Percentiles rank a stretch among this genome's conserved stretches.
Conservation (phyloP, 2,329 filamentous ascomycete genomes). For the Penicillium hordei region DNA sequence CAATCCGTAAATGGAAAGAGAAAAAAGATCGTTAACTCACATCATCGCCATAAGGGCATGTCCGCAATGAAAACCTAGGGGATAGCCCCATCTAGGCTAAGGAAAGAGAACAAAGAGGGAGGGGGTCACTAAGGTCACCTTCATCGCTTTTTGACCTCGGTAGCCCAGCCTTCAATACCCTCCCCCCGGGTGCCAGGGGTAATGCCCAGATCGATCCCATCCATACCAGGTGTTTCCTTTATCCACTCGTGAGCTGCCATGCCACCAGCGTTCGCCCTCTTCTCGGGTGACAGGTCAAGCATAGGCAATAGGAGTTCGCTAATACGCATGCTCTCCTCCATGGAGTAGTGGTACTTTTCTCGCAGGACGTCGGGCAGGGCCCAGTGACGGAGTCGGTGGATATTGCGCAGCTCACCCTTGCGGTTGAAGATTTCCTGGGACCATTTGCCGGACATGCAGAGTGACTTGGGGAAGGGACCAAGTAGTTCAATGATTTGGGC, state of each 20-base stretch:
- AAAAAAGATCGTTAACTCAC: conserved; percentile 31
- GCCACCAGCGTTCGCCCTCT: conserved; percentile 89
- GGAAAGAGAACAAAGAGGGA: conserved; percentile 5
- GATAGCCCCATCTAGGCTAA: conserved; percentile 16
- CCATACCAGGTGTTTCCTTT: conserved; percentile 85
- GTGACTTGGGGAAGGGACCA: conserved; percentile 85
- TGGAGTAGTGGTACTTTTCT: conserved; percentile 94
- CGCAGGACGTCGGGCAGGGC: conserved; percentile 86
- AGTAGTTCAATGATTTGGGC: conserved; percentile 98
- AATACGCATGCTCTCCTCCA: conserved; percentile 76
- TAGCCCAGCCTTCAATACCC: conserved; percentile 91
- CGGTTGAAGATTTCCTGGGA: conserved; percentile 98
- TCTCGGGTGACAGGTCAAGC: conserved; percentile 84
- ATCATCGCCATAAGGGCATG: conserved; percentile 17
- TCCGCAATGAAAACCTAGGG: conserved; percentile 11
- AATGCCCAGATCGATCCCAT: conserved; percentile 71
- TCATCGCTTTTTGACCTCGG: conserved; percentile 73
- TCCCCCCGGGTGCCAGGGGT: conserved; percentile 80
- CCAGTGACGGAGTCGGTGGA: conserved; percentile 95
- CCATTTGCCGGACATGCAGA: conserved; percentile 94
- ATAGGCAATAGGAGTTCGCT: conserved; percentile 84
- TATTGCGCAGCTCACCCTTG: conserved; percentile 94
- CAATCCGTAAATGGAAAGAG: conserved; percentile 24
- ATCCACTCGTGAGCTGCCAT: conserved; percentile 87
- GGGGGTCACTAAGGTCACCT: background rate